Evolutionary conservation across 257 asterid genomes (phyloP), one percentile per base, ranked within the genome.

Genomic region (Lithospermum erythrorhizon): DNA sequence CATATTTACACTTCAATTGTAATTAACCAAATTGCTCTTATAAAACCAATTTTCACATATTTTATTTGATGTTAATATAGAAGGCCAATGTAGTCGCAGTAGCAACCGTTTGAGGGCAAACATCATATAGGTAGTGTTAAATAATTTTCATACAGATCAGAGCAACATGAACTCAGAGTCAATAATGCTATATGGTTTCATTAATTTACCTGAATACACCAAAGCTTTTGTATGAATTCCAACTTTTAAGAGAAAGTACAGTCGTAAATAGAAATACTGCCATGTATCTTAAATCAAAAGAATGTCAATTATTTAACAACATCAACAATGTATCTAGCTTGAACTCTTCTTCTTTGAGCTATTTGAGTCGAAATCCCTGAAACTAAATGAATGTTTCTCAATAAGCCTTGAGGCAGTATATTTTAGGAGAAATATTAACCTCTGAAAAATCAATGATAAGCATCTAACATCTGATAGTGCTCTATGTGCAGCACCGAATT

Each of bases 401-500:
- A 93, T 73, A 25, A 89, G 77, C 54, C 73, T 79, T 21, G 87
- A 61, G 55, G 79, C 24, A 0, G 90, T 68, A 53, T 82, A 45
- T 65, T 86, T 80, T 75, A 84, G 67, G 29, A 84, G 89, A 59
- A 61, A 75, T 7, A 96, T 84, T 64, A 93, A 59, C 64, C 79
- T 78, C 59, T 86, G 97, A 8, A 89, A 86, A 72, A 93, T 69
- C 65, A 81, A 55, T 5, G 98, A 77, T 58, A 93, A 68, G 14
- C 77, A 30, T 70, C 79, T 83, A 57, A 86, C 98, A 53, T 89
- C 98, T 7, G 85, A 76, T 37, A 86, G 70, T 11, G 98, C 98
- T 72, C 98, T 79, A 64, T 91, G 96, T 5, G 95, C 90, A 37
- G 80, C 60, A 48, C 95, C 95, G 9, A 69, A 61, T 56, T 78